A percentile compares a stretch with the other conserved stretches of the same genome.
These are phyloP conservation scores for Batkoa obscura DNA, from an alignment of 371 early-diverging fungal species.

Conservation along the genomic window DNA sequence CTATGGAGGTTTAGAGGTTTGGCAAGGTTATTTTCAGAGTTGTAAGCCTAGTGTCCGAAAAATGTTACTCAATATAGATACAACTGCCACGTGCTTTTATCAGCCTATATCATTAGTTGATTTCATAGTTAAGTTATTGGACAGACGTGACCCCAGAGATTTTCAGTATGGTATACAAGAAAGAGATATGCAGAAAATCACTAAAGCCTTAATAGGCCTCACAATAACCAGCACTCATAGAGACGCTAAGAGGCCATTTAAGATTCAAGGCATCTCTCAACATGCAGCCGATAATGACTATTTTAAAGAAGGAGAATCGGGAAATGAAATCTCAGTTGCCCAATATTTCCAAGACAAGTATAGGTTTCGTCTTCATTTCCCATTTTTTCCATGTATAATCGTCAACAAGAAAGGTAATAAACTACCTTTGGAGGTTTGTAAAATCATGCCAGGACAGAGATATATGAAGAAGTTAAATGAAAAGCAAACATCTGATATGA, in stretches of 20 bases:
- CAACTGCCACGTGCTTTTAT: constrained; percentile 64
- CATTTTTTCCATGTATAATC: constrained; percentile 68
- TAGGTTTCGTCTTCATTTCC: constrained; percentile 38
- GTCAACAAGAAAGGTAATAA: constrained; percentile 11
- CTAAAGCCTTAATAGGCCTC: constrained; percentile 43
- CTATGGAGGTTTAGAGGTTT: constrained; percentile 44
- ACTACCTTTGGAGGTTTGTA: constrained; percentile 56
- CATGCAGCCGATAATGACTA: constrained; percentile 38
- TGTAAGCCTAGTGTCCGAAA: constrained; percentile 29
- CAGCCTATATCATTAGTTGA: constrained; percentile 38
- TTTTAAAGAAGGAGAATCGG: constrained; percentile 17
- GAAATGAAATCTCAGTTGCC: constrained; percentile 32
- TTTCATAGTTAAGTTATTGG: constrained; percentile 26
- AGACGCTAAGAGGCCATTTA: constrained; percentile 40
- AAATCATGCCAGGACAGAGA: constrained; percentile 47
- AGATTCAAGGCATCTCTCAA: constrained; percentile 42
- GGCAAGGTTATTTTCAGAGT: constrained; percentile 59
- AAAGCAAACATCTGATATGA: constrained; percentile 74
- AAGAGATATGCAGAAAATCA: constrained; percentile 35
- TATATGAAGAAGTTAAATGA: constrained; percentile 54
- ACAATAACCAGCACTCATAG: constrained; percentile 32
- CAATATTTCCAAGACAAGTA: constrained; percentile 50
- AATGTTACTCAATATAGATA: constrained; percentile 62
- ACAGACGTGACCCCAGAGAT: constrained; percentile 31
- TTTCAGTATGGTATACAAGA: constrained; percentile 35